These are phyloP conservation scores for Austroboletus novae-zelandiae DNA, from an alignment of 1,284 basidiomycete species.

Conservation along the genomic window DNA sequence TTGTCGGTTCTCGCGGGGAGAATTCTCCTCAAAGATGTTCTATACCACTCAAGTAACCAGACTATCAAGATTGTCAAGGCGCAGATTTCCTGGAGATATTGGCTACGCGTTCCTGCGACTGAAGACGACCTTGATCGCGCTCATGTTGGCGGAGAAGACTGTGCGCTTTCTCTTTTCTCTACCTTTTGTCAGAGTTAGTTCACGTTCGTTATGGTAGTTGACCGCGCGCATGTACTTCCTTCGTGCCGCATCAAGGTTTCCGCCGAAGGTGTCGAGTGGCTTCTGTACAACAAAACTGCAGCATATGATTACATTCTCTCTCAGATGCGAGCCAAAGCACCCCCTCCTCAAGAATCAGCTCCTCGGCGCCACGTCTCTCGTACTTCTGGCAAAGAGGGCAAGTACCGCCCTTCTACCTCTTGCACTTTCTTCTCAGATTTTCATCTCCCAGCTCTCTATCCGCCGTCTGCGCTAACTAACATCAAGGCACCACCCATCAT, in stretches of 20 bases:
- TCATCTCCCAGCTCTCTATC: slow-evolving; percentile 28
- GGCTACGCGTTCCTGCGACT: slow-evolving; percentile 72
- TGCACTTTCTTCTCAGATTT: slow-evolving; percentile 18
- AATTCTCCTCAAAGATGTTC: slow-evolving; percentile 81
- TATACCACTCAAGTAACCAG: slow-evolving; percentile 89
- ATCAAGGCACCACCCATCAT: slow-evolving; percentile 46
- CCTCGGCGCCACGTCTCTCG: slow-evolving; percentile 20
- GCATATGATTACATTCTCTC: slow-evolving; percentile 84
- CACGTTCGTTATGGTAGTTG: slow-evolving; percentile 26
- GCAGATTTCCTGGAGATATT: slow-evolving; percentile 88
- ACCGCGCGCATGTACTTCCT: slow-evolving; percentile 39
- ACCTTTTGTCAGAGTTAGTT: not conserved
- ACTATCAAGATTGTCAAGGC: slow-evolving; percentile 80
- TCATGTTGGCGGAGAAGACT: slow-evolving; percentile 47
- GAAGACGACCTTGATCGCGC: slow-evolving; percentile 63
- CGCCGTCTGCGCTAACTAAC: slow-evolving; percentile 33
- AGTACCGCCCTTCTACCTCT: not conserved
- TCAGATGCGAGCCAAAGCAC: slow-evolving; percentile 54
- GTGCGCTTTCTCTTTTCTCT: slow-evolving; percentile 35
- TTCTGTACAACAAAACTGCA: slow-evolving; percentile 85
- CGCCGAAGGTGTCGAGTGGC: slow-evolving; percentile 85
- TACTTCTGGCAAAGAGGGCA: slow-evolving; percentile 31
- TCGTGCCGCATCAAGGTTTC: slow-evolving; percentile 79
- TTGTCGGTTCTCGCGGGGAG: slow-evolving; percentile 86
- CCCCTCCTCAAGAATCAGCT: slow-evolving; percentile 25